Percentiles rank a stretch among this genome's conserved stretches.
Evolutionary conservation across 371 early-diverging fungal species (phyloP).

Genomic region (Rhizopus delemar): DNA sequence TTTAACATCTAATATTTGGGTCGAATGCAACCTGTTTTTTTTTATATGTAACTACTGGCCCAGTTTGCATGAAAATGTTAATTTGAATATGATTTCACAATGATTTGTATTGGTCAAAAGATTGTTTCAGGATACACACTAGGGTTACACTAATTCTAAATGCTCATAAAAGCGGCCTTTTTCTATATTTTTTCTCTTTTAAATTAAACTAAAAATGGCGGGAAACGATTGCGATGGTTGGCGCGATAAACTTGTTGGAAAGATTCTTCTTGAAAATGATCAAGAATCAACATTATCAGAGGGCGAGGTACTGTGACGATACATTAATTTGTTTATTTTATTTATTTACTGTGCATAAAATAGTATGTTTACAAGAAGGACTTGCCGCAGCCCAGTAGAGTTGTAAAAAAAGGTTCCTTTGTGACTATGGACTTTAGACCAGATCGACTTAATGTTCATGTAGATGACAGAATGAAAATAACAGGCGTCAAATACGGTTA

Average conservation of each 20-base stretch:
- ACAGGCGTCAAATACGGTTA: slow-evolving; percentile 33
- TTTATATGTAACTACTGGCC: no score
- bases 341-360: background rate
- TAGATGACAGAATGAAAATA: slow-evolving; percentile 27
- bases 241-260: slow-evolving; percentile 10
- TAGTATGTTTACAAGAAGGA: slow-evolving; percentile 25
- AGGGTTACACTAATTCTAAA: no score
- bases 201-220: background rate
- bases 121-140: no score
- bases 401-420: slow-evolving; percentile 24
- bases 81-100: no score
- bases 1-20: no score
- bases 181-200: background rate
- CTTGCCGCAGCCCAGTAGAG: slow-evolving; percentile 31
- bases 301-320: background rate
- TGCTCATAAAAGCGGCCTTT: background rate
- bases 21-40: no score
- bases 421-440: slow-evolving; percentile 41
- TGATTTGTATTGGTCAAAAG: no score
- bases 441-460: slow-evolving; percentile 40
- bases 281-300: background rate
- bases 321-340: background rate
- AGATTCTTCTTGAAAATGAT: slow-evolving; percentile 4
- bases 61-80: no score
- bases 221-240: slow-evolving; percentile 2